phyloP scores from a whole-genome alignment of 208 protist genomes.

The Wallacemonas rigidus region DNA sequence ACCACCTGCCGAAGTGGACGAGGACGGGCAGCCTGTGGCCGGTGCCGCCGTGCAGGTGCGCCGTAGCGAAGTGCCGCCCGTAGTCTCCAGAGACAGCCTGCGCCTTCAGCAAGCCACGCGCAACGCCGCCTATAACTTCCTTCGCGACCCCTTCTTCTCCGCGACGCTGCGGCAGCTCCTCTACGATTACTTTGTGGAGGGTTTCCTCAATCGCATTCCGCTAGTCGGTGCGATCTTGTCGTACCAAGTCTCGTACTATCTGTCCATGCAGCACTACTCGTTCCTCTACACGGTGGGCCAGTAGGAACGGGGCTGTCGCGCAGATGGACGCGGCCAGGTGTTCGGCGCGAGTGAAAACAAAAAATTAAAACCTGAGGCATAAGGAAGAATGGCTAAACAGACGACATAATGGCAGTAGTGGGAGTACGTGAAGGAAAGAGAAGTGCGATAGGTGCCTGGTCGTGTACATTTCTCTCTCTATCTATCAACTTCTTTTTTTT shows the following conservation, averaged over 20 bases:
- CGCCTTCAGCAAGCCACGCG: conserved; percentile 69
- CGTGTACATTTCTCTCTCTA: too few relatives aligned
- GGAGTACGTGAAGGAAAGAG: too few relatives aligned
- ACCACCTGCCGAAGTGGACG: conserved; percentile 13
- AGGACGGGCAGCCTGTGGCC: conserved; percentile 8
- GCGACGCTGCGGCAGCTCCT: conserved; percentile 68
- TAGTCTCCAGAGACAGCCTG: conserved; percentile 64
- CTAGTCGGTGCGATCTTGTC: conserved; percentile 60
- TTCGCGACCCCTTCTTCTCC: conserved; percentile 86
- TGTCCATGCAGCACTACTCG: conserved; percentile 85
- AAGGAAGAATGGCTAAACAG: background rate
- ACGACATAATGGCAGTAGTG: too few relatives aligned
- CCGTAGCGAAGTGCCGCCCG: conserved; percentile 18
- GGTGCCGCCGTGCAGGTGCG: conserved; percentile 1
- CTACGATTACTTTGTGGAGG: conserved; percentile 61
- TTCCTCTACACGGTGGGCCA: conserved; percentile 82
- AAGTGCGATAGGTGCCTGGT: too few relatives aligned
- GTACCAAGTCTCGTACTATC: conserved; percentile 69
- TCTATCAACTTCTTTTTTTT: too few relatives aligned
- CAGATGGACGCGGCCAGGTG: background rate
- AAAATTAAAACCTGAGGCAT: background rate
- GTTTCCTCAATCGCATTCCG: conserved; percentile 75
- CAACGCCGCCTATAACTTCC: conserved; percentile 49
- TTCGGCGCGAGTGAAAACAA: background rate
- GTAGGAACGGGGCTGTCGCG: conserved; percentile 17